Evolutionary conservation across 2,329 filamentous ascomycete genomes (phyloP).

Genomic region (Cytospora piceicola): DNA sequence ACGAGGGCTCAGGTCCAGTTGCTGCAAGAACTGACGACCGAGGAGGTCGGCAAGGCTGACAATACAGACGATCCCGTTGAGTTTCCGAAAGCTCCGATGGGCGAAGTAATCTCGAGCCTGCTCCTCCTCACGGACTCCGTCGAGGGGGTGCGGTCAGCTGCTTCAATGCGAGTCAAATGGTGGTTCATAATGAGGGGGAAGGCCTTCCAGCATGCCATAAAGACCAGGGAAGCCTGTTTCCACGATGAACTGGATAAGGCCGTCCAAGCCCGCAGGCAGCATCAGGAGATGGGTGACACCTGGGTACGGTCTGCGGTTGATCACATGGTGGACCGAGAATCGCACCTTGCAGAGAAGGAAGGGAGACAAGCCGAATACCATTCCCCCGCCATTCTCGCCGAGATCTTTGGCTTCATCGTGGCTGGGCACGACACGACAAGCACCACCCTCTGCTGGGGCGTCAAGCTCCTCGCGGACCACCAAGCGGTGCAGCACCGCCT

Average conservation of each 20-base stretch:
- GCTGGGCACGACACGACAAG: slow-evolving; percentile 51
- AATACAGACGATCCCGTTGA: not conserved
- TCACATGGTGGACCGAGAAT: slow-evolving; percentile 24
- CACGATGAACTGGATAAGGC: slow-evolving; percentile 18
- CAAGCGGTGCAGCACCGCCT: slow-evolving; percentile 45
- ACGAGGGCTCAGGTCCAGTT: slow-evolving; percentile 7
- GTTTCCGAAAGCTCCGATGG: slow-evolving; percentile 5
- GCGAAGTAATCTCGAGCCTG: slow-evolving; percentile 7
- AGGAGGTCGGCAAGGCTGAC: not conserved
- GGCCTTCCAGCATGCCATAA: not conserved
- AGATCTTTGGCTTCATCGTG: slow-evolving; percentile 47
- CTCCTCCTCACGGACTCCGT: not conserved
- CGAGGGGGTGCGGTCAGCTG: slow-evolving; percentile 8
- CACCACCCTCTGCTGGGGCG: slow-evolving; percentile 47
- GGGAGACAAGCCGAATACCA: slow-evolving; percentile 17
- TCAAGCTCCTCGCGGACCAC: slow-evolving; percentile 46
- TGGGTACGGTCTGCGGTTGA: slow-evolving; percentile 16
- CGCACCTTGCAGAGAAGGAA: slow-evolving; percentile 17
- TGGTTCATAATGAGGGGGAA: slow-evolving; percentile 2
- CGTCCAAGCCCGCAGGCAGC: slow-evolving; percentile 4
- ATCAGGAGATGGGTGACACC: slow-evolving; percentile 23
- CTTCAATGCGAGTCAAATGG: slow-evolving; percentile 1
- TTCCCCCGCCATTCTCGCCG: slow-evolving; percentile 34
- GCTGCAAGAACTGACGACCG: not conserved
- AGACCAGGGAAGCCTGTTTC: slow-evolving; percentile 2